Conservation (phyloP, 495 filamentous ascomycete species). For the Podospora pseudocomata region DNA sequence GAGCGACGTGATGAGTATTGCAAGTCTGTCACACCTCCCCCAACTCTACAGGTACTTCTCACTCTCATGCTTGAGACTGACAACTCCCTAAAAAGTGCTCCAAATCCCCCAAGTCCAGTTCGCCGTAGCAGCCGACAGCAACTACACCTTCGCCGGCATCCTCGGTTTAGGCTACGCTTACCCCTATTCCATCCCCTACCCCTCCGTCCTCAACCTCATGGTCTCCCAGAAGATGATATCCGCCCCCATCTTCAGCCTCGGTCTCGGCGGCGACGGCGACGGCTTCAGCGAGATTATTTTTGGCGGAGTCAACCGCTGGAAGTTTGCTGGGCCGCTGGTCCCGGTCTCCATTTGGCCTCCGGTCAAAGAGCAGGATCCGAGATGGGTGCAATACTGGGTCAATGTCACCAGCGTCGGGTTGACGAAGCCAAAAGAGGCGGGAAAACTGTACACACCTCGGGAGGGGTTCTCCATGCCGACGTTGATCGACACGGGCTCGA, state of each 20-base stretch:
- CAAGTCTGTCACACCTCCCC: constrained; percentile 9
- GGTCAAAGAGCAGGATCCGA: constrained; percentile 34
- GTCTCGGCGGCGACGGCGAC: constrained; percentile 50
- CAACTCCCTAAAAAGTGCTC: constrained; percentile 15
- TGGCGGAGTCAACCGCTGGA: constrained; percentile 43
- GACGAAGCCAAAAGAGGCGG: constrained; percentile 29
- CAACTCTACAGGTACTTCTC: not conserved
- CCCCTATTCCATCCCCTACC: constrained; percentile 49
- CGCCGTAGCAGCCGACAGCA: constrained; percentile 39
- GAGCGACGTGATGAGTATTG: constrained; percentile 39
- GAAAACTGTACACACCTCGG: constrained; percentile 30
- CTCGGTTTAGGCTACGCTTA: constrained; percentile 41
- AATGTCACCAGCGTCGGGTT: constrained; percentile 43
- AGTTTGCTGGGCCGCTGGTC: constrained; percentile 41
- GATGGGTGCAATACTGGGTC: constrained; percentile 41
- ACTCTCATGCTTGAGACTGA: not conserved
- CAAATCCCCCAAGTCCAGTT: constrained; percentile 30
- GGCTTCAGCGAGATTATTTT: constrained; percentile 45
- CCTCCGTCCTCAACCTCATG: constrained; percentile 64
- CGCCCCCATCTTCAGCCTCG: constrained; percentile 70
- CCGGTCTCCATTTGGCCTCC: constrained; percentile 44
- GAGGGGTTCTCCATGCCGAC: constrained; percentile 36
- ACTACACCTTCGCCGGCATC: constrained; percentile 43
- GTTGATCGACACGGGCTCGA: constrained; percentile 43
- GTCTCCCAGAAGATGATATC: constrained; percentile 58